These are phyloP conservation scores for Malassezia furfur DNA, from an alignment of 1,284 basidiomycete genomes.

Conservation along the genomic window DNA sequence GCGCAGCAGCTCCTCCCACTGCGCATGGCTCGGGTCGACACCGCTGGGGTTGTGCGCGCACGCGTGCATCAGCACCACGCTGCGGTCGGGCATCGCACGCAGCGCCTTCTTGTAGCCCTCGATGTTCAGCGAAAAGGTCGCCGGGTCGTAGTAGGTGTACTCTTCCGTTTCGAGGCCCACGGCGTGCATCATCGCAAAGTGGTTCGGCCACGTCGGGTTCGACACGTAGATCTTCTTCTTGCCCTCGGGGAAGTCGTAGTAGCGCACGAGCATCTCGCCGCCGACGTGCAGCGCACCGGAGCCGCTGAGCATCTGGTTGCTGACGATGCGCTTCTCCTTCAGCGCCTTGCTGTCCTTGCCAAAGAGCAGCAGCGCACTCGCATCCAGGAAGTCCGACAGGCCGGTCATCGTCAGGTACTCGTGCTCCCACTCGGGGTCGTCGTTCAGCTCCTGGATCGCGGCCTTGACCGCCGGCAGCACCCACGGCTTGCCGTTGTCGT, in stretches of 20 bases:
- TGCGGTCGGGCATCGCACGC: constrained; percentile 57
- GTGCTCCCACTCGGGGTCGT: constrained; percentile 69
- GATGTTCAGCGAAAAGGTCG: constrained; percentile 79
- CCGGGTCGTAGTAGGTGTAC: constrained; percentile 82
- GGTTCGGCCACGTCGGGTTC: constrained; percentile 91
- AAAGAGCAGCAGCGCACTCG: constrained; percentile 72
- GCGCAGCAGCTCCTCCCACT: constrained; percentile 75
- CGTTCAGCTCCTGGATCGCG: constrained; percentile 66
- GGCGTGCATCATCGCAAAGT: constrained; percentile 76
- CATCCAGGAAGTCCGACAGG: constrained; percentile 66
- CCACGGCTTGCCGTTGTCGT: constrained; percentile 89
- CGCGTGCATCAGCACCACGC: constrained; percentile 79
- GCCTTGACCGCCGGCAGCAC: constrained; percentile 71
- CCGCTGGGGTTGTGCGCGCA: constrained; percentile 92
- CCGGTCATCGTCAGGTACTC: constrained; percentile 91
- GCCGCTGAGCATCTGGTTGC: constrained; percentile 68
- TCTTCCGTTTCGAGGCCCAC: constrained; percentile 68
- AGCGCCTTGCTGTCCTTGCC: constrained; percentile 65
- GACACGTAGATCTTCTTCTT: constrained; percentile 62
- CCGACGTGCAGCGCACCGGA: constrained; percentile 92
- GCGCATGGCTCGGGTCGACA: constrained; percentile 77
- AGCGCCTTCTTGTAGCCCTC: constrained; percentile 60
- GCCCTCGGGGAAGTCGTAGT: constrained; percentile 57
- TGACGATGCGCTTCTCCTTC: constrained; percentile 53
- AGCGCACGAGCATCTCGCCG: constrained; percentile 73